phyloP scores from a whole-genome alignment of 2,329 filamentous ascomycete species.

The Eurotiales sp. region DNA sequence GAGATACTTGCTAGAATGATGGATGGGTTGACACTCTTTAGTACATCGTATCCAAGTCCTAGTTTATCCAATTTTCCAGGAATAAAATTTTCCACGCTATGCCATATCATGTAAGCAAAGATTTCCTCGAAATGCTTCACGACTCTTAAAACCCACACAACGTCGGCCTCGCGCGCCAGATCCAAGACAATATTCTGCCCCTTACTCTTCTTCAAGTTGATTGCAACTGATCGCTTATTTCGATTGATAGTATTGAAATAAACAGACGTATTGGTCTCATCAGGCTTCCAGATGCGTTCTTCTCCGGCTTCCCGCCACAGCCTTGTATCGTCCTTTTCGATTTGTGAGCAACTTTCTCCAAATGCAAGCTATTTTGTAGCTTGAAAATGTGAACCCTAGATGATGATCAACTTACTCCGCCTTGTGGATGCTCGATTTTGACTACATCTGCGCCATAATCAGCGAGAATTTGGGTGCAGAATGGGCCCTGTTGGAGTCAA shows the following conservation, averaged over 20 bases:
- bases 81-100: conserved; percentile 41
- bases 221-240: conserved; percentile 41
- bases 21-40: conserved; percentile 34
- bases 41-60: conserved; percentile 38
- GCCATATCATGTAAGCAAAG: background rate
- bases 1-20: conserved; percentile 45
- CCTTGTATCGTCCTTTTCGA: conserved; percentile 7
- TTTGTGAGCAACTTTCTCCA: no score
- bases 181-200: conserved; percentile 31
- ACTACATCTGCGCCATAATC: conserved; percentile 40
- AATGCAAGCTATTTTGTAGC: no score
- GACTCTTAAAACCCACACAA: conserved; percentile 27
- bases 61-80: conserved; percentile 41
- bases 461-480: conserved; percentile 13
- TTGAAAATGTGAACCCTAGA: no score
- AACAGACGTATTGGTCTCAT: conserved; percentile 28
- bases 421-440: conserved; percentile 18
- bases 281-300: background rate
- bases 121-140: background rate
- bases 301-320: conserved; percentile 16
- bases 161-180: conserved; percentile 35
- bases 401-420: conserved; percentile 6
- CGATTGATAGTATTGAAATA: conserved; percentile 46
- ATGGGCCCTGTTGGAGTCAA: conserved; percentile 1
- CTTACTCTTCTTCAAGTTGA: conserved; percentile 28